Evolutionary conservation across 2,329 filamentous ascomycete species (phyloP).

Genomic region (Beauveria sp.): DNA sequence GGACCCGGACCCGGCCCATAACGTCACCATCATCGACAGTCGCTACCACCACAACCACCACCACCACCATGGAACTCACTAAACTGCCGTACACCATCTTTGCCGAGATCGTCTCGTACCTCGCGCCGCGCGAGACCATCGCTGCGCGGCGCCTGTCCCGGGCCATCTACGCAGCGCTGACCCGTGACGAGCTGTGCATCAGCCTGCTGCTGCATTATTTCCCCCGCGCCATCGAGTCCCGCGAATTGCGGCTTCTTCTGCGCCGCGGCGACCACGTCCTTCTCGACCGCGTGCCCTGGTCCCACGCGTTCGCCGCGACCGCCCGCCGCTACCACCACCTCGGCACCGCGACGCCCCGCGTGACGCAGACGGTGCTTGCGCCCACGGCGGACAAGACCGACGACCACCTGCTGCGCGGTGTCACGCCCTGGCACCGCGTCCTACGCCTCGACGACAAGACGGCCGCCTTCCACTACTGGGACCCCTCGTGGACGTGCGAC

Average conservation of each 20-base stretch:
- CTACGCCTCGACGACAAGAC: constrained; percentile 33
- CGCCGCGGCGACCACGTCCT: neutral
- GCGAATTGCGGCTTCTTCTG: constrained; percentile 24
- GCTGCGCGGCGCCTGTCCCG: constrained; percentile 45
- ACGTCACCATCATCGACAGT: neutral
- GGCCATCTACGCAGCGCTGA: constrained; percentile 42
- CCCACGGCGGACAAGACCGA: neutral
- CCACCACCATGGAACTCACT: constrained; percentile 27
- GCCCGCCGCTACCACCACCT: constrained; percentile 49
- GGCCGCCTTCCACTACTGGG: constrained; percentile 36
- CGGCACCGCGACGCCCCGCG: constrained; percentile 36
- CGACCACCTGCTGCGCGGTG: constrained; percentile 22
- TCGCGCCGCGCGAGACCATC: constrained; percentile 43
- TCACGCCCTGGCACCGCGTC: constrained; percentile 37
- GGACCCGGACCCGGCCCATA: neutral
- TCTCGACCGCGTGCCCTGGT: constrained; percentile 27
- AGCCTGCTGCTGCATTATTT: constrained; percentile 44
- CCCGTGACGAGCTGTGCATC: constrained; percentile 36
- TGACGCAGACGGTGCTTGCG: constrained; percentile 15
- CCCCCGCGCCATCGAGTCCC: constrained; percentile 43
- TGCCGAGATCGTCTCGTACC: constrained; percentile 40
- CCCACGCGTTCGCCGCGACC: constrained; percentile 38
- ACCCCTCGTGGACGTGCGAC: constrained; percentile 47
- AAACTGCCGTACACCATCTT: constrained; percentile 52
- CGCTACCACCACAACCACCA: neutral